Percentiles rank a stretch among this genome's conserved stretches.
phyloP scores from a whole-genome alignment of 176 grass and related monocot genomes.

The Triticum dicoccoides region DNA sequence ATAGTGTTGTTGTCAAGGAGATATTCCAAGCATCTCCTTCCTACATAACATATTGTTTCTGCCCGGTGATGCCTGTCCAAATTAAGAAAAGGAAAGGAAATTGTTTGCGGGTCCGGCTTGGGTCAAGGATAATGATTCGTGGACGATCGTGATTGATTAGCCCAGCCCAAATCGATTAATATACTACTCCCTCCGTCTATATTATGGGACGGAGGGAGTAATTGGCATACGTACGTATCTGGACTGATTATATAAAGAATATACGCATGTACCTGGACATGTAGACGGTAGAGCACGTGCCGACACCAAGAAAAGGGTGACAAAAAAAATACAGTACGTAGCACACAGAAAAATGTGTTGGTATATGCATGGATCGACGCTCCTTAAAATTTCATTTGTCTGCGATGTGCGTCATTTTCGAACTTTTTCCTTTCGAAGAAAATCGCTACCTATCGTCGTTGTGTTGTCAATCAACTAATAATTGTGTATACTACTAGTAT shows the following conservation, averaged over 20 bases:
- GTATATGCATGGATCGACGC: background rate
- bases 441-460: background rate
- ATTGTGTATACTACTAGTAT: no score
- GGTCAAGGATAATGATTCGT: conserved; percentile 40
- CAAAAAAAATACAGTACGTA: no score
- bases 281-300: background rate
- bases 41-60: background rate
- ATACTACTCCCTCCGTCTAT: background rate
- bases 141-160: conserved; percentile 11
- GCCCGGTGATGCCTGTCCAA: background rate
- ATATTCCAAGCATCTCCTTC: conserved; percentile 40
- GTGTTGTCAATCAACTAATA: background rate
- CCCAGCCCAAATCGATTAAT: background rate
- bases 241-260: background rate
- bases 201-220: no score
- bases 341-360: no score
- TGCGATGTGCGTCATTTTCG: no score
- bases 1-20: background rate
- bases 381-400: background rate
- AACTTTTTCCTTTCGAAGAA: no score
- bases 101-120: conserved; percentile 13
- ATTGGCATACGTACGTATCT: background rate
- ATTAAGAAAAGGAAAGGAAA: background rate
- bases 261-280: background rate
- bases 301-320: background rate